These are phyloP conservation scores for Vitis hybrid DNA, from an alignment of 177 flowering plant genomes.

Conservation along the genomic window DNA sequence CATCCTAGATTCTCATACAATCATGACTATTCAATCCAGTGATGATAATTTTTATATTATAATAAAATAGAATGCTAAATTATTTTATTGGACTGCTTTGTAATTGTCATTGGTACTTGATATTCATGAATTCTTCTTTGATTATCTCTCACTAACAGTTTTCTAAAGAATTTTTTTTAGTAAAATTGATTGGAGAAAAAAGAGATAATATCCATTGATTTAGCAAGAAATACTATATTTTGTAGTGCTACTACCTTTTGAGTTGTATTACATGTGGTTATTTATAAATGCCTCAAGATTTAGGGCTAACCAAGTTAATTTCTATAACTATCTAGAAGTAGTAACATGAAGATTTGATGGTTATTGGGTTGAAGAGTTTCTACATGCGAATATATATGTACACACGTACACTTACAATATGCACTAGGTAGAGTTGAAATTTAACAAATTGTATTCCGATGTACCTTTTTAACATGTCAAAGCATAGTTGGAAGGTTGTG, in stretches of 20 bases:
- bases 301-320: not conserved
- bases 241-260: not conserved
- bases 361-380: no score
- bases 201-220: not conserved
- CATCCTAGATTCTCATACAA: slow-evolving; percentile 89
- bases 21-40: slow-evolving; percentile 92
- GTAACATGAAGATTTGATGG: not conserved
- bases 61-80: not conserved
- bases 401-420: no score
- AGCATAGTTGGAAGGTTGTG: no score
- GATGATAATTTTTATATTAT: slow-evolving; percentile 73
- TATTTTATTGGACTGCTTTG: not conserved
- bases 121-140: not conserved
- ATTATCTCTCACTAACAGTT: not conserved
- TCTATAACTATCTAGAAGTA: not conserved
- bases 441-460: no score
- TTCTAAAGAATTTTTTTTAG: not conserved
- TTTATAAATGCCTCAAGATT: not conserved
- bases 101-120: not conserved
- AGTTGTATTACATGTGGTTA: not conserved
- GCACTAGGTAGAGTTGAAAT: no score
- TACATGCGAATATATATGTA: no score
- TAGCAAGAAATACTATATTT: not conserved
- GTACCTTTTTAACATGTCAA: no score
- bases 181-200: not conserved